Conservation (phyloP, 2,329 filamentous ascomycete genomes). For the Coniochaeta sp. region DNA sequence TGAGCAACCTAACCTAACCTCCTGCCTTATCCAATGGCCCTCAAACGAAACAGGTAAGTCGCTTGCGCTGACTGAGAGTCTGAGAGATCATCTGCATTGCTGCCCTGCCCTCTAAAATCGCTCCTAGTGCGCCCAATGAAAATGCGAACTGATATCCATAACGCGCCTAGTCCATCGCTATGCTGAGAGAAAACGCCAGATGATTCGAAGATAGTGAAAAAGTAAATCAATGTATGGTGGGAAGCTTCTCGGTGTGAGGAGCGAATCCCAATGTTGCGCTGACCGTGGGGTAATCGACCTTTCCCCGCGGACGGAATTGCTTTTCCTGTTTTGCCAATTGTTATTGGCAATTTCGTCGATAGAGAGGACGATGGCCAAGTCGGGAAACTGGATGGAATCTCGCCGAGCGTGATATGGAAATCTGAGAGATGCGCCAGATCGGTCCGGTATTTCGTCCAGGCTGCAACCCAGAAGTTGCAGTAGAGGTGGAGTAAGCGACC, state of each 20-base stretch:
- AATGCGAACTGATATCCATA: not conserved
- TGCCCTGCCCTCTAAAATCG: not conserved
- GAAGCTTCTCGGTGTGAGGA: not conserved
- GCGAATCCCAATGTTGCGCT: not conserved
- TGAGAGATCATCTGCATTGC: too few relatives aligned
- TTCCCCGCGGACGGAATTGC: not conserved
- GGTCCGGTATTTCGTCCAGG: not conserved
- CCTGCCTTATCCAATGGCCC: too few relatives aligned
- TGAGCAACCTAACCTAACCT: too few relatives aligned
- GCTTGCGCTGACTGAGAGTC: not conserved
- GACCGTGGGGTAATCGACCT: not conserved
- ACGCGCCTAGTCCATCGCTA: not conserved
- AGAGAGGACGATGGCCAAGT: too few relatives aligned
- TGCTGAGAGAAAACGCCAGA: not conserved
- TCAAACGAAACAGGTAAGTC: not conserved
- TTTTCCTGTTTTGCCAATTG: not conserved
- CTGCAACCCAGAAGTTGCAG: not conserved
- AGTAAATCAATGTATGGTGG: too few relatives aligned
- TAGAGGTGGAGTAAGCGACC: not conserved
- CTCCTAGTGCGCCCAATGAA: constrained; percentile 1
- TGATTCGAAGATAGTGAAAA: not conserved
- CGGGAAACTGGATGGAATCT: too few relatives aligned
- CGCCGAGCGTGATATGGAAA: too few relatives aligned
- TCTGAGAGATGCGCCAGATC: too few relatives aligned
- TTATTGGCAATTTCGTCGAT: too few relatives aligned